phyloP scores from a whole-genome alignment of 805 yeast species.

The Hanseniaspora guilliermondii region DNA sequence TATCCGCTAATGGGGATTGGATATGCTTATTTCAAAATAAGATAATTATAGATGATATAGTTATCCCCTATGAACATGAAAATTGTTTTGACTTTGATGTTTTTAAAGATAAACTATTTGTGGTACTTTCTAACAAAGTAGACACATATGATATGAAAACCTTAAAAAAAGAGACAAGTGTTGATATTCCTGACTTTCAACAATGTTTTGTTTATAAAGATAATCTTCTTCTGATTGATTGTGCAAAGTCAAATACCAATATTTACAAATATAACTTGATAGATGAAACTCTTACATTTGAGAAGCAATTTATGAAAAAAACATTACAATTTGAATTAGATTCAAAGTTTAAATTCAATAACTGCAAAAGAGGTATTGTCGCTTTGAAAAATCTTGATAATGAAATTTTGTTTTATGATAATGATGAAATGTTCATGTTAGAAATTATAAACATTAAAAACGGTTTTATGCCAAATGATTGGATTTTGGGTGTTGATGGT shows the following conservation, averaged over 20 bases:
- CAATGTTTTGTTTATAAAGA: neutral
- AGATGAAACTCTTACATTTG: neutral
- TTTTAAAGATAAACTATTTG: neutral
- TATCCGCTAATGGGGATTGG: neutral
- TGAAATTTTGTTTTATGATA: neutral
- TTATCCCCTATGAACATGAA: neutral
- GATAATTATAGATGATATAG: neutral
- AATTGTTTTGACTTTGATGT: neutral
- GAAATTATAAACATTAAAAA: neutral
- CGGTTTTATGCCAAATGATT: neutral
- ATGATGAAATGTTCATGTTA: neutral
- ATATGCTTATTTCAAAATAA: neutral
- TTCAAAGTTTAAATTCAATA: too few species aligned
- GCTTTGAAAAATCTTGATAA: neutral
- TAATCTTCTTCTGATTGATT: neutral
- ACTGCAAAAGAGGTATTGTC: neutral
- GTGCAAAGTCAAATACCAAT: neutral
- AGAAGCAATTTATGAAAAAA: too few species aligned
- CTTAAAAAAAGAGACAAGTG: neutral
- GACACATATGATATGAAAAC: neutral
- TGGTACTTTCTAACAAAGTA: neutral
- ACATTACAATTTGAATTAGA: neutral
- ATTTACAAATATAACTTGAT: neutral
- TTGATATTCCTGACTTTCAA: neutral
- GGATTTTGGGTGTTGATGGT: neutral